phyloP scores from a whole-genome alignment of 2,329 filamentous ascomycete genomes.

The Fusarium pseudocircinatum region DNA sequence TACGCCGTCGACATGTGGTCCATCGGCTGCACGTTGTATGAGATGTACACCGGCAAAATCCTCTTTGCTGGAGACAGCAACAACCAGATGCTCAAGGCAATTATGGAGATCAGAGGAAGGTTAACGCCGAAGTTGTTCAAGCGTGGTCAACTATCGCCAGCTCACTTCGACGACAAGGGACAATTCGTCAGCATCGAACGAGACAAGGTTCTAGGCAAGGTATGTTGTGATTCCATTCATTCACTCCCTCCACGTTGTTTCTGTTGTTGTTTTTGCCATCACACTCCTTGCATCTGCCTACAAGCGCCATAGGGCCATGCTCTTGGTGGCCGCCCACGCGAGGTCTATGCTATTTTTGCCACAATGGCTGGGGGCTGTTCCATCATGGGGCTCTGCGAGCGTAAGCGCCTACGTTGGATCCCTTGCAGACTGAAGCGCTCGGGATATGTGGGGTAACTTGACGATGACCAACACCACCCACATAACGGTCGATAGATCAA shows the following conservation, averaged over 20 bases:
- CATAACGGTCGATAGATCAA: constrained; percentile 17
- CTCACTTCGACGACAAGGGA: constrained; percentile 86
- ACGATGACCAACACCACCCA: constrained; percentile 33
- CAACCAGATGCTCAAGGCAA: constrained; percentile 96
- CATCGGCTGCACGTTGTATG: constrained; percentile 95
- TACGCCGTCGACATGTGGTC: constrained; percentile 98
- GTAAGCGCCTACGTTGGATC: constrained; percentile 39
- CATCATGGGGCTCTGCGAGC: constrained; percentile 29
- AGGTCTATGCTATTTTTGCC: constrained; percentile 39
- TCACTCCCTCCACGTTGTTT: constrained; percentile 30
- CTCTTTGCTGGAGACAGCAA: constrained; percentile 95
- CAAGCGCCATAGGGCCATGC: constrained; percentile 28
- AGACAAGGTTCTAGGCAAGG: constrained; percentile 88
- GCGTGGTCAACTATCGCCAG: constrained; percentile 76
- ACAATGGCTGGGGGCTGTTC: constrained; percentile 26
- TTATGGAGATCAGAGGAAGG: constrained; percentile 96
- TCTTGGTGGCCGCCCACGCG: constrained; percentile 18
- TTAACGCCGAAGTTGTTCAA: constrained; percentile 90
- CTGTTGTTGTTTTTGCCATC: constrained; percentile 25
- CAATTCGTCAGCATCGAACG: constrained; percentile 87
- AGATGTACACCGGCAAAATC: constrained; percentile 97
- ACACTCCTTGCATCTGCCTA: constrained; percentile 22
- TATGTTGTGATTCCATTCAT: constrained; percentile 53
- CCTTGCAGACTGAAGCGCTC: constrained; percentile 40
- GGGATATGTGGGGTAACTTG: constrained; percentile 35